Evolutionary conservation across 805 yeast genomes (phyloP).

Genomic region (Suhomyces tanzawaensis): DNA sequence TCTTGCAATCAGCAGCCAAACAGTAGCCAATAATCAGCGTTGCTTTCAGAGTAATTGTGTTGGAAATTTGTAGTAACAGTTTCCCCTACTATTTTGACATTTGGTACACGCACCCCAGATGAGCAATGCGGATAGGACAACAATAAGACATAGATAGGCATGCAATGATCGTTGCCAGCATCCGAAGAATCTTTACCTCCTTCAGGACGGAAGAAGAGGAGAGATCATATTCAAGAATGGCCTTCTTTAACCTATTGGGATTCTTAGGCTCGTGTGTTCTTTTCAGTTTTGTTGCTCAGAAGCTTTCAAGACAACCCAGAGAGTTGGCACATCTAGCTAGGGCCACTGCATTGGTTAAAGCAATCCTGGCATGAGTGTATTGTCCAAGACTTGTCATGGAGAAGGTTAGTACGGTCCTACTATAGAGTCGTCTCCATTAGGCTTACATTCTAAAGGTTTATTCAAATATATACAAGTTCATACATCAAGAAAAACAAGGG

Average conservation of each 20-base stretch:
- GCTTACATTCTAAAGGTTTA: too few species aligned
- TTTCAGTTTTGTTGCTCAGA: slow-evolving; percentile 78
- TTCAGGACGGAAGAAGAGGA: slow-evolving; percentile 87
- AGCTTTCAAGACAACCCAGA: slow-evolving; percentile 31
- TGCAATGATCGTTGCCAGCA: slow-evolving; percentile 68
- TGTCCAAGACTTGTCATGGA: slow-evolving; percentile 3
- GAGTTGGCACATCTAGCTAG: slow-evolving; percentile 30
- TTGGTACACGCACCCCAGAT: too few species aligned
- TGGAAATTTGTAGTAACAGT: too few species aligned
- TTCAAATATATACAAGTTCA: slow-evolving; percentile 1
- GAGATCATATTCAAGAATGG: slow-evolving; percentile 67
- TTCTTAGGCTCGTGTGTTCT: slow-evolving; percentile 77
- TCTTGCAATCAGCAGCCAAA: too few species aligned
- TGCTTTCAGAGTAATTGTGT: too few species aligned
- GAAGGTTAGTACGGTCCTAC: too few species aligned
- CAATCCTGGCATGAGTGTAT: slow-evolving; percentile 15
- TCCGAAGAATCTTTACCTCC: slow-evolving; percentile 75
- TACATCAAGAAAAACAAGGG: background rate
- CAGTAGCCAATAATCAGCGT: too few species aligned
- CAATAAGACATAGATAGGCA: too few species aligned
- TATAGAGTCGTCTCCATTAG: too few species aligned
- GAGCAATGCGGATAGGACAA: too few species aligned
- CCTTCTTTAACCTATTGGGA: slow-evolving; percentile 76
- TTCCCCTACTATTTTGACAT: too few species aligned
- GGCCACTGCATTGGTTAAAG: slow-evolving; percentile 25